Evolutionary conservation across 352 stramenopile genomes (phyloP).

Genomic region (Stephanocyclus meneghinianus): DNA sequence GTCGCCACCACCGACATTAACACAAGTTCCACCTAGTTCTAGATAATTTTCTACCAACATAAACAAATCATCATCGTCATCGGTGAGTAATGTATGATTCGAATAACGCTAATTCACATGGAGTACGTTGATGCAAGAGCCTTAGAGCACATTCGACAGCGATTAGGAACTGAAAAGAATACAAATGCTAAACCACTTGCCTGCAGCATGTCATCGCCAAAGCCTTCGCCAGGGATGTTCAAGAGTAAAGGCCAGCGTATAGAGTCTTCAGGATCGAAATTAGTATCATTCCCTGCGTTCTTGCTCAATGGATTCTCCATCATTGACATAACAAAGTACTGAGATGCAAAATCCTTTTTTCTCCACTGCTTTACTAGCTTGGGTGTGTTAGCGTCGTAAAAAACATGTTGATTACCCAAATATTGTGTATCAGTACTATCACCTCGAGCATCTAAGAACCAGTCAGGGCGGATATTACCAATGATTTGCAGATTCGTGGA

Average conservation of each 20-base stretch:
- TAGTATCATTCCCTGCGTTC: slow-evolving; percentile 7
- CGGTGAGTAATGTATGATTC: slow-evolving; percentile 47
- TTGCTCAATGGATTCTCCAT: slow-evolving; percentile 46
- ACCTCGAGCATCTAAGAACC: slow-evolving; percentile 55
- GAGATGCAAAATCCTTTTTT: slow-evolving; percentile 63
- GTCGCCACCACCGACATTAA: slow-evolving; percentile 2
- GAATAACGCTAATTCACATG: slow-evolving; percentile 22
- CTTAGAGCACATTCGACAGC: not conserved
- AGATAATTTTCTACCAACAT: slow-evolving; percentile 48
- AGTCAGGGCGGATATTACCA: slow-evolving; percentile 61
- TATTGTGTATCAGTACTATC: slow-evolving; percentile 60
- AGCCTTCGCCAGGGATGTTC: slow-evolving; percentile 59
- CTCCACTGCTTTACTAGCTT: slow-evolving; percentile 62
- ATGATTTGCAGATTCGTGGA: slow-evolving; percentile 45
- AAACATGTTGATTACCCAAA: slow-evolving; percentile 61
- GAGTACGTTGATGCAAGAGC: not conserved
- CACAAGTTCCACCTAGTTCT: slow-evolving; percentile 39
- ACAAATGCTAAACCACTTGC: not conserved
- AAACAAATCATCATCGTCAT: slow-evolving; percentile 56
- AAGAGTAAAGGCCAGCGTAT: slow-evolving; percentile 54
- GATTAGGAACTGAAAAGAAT: not conserved
- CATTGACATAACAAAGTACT: slow-evolving; percentile 61
- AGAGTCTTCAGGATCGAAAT: slow-evolving; percentile 24
- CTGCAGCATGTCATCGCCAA: slow-evolving; percentile 56
- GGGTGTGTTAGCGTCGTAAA: slow-evolving; percentile 33